A percentile compares a stretch with the other conserved stretches of the same genome.
phyloP scores from a whole-genome alignment of 176 grass and related monocot genomes.

The Bolboschoenus planiculmis region DNA sequence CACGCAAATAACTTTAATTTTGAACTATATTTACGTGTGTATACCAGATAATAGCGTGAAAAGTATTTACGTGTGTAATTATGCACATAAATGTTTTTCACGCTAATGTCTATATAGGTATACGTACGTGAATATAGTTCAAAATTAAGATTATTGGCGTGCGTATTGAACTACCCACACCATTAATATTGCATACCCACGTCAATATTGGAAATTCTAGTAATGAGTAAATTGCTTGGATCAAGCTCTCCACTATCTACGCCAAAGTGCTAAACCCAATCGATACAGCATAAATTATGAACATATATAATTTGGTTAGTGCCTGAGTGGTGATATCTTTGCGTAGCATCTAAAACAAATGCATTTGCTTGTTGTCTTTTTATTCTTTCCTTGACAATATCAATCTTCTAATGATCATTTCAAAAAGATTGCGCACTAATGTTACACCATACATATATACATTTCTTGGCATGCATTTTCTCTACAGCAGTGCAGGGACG shows the following conservation, averaged over 20 bases:
- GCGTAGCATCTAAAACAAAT: neutral
- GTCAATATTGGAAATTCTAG: no score
- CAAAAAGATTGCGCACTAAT: neutral
- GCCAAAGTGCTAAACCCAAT: neutral
- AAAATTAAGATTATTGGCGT: no score
- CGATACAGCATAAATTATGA: neutral
- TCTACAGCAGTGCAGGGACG: slow-evolving; percentile 13
- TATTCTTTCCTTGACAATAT: neutral
- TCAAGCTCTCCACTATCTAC: neutral
- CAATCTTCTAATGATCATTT: neutral
- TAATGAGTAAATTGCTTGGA: no score
- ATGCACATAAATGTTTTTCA: no score
- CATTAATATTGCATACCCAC: no score
- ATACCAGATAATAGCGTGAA: no score
- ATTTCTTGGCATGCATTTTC: neutral
- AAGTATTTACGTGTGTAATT: no score
- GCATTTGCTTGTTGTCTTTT: neutral
- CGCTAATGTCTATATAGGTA: no score
- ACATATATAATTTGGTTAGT: neutral
- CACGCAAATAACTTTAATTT: no score
- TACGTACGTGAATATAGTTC: no score
- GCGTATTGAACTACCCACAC: no score
- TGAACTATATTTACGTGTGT: no score
- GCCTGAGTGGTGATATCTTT: neutral
- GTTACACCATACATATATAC: neutral